Evolutionary conservation across 2,329 filamentous ascomycete species (phyloP).

Genomic region (Colletotrichum sp.): DNA sequence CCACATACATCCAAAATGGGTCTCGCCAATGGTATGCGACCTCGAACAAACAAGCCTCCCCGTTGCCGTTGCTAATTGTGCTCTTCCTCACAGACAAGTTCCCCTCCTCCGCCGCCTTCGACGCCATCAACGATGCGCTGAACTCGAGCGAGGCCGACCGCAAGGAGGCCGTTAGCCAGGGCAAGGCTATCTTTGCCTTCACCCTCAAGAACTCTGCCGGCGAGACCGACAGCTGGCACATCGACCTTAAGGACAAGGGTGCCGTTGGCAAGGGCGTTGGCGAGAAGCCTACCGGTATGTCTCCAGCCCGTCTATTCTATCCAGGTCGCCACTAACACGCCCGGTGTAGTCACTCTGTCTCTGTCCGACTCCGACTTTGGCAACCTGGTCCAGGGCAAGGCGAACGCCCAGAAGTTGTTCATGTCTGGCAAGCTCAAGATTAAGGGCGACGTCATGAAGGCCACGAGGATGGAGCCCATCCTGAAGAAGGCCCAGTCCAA

Average conservation of each 20-base stretch:
- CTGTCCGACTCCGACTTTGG: slow-evolving; percentile 88
- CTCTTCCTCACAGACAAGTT: slow-evolving; percentile 68
- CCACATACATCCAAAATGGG: slow-evolving; percentile 60
- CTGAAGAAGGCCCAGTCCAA: slow-evolving; percentile 86
- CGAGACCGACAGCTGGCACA: slow-evolving; percentile 86
- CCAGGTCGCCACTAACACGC: not conserved
- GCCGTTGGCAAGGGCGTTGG: slow-evolving; percentile 79
- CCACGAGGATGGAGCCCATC: slow-evolving; percentile 93
- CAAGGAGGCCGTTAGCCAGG: slow-evolving; percentile 89
- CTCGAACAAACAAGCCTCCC: not conserved
- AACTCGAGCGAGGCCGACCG: slow-evolving; percentile 72
- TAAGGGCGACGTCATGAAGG: slow-evolving; percentile 98
- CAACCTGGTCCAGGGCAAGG: slow-evolving; percentile 83
- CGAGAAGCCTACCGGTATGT: slow-evolving; percentile 82
- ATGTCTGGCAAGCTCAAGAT: slow-evolving; percentile 99
- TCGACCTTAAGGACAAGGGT: slow-evolving; percentile 92
- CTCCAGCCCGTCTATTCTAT: accelerated
- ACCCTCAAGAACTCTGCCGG: slow-evolving; percentile 87
- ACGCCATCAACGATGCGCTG: slow-evolving; percentile 80
- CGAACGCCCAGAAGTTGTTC: slow-evolving; percentile 93
- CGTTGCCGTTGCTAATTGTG: not conserved
- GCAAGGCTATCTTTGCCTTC: slow-evolving; percentile 87
- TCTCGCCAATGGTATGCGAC: slow-evolving; percentile 71
- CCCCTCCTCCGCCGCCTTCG: slow-evolving; percentile 90
- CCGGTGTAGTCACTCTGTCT: slow-evolving; percentile 74